These are phyloP conservation scores for Thielaviopsis euricoi DNA, from an alignment of 2,329 filamentous ascomycete genomes.

Conservation along the genomic window DNA sequence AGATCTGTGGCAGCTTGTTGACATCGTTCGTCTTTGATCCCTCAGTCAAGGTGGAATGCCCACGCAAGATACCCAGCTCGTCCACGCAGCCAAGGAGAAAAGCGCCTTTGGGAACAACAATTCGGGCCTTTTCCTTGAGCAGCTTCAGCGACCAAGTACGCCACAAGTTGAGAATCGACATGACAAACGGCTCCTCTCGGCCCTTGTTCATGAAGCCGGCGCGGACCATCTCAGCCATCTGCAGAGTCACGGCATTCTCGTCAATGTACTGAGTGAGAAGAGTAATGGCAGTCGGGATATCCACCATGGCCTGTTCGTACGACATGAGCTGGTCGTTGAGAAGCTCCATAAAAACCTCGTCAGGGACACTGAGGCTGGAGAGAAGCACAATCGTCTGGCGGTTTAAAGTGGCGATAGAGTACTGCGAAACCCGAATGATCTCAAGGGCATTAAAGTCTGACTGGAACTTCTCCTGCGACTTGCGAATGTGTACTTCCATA, in stretches of 20 bases:
- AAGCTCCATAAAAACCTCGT: conserved; percentile 49
- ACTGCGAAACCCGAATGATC: conserved; percentile 66
- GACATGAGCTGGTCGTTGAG: conserved; percentile 49
- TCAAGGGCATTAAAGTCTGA: conserved; percentile 58
- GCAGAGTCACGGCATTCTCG: conserved; percentile 63
- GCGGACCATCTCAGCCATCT: conserved; percentile 57
- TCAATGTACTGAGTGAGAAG: conserved; percentile 65
- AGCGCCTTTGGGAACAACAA: conserved; percentile 65
- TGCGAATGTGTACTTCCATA: conserved; percentile 59
- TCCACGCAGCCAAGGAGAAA: conserved; percentile 82
- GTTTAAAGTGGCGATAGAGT: conserved; percentile 66
- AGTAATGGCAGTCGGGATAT: conserved; percentile 45
- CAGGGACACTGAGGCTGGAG: conserved; percentile 55
- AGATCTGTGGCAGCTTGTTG: conserved; percentile 62
- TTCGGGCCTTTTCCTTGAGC: conserved; percentile 82
- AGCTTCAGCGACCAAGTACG: conserved; percentile 75
- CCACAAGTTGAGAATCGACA: conserved; percentile 70
- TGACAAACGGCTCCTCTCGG: conserved; percentile 59
- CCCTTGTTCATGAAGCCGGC: conserved; percentile 58
- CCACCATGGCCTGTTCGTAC: conserved; percentile 53
- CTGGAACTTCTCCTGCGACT: conserved; percentile 77
- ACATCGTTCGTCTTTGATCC: conserved; percentile 26
- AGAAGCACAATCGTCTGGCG: conserved; percentile 81
- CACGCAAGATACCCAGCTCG: conserved; percentile 60
- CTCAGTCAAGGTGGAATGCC: conserved; percentile 41